Conservation (phyloP, 441 rosid species). For the Populus tomentosa region DNA sequence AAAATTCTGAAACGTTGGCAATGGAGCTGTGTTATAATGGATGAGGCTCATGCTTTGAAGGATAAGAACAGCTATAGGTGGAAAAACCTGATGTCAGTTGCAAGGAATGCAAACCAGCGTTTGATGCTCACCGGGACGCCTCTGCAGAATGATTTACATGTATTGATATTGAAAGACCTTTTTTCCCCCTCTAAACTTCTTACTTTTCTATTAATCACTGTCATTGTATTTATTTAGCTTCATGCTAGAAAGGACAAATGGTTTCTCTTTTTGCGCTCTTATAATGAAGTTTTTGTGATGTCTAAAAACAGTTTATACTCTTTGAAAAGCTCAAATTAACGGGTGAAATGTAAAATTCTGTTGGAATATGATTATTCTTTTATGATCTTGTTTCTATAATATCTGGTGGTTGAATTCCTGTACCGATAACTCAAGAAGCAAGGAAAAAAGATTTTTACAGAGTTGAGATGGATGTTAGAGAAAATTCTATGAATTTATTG, state of each 20-base stretch:
- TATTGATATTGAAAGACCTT: conserved; percentile 21
- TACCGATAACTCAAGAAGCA: background rate
- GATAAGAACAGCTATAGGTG: conserved; percentile 96
- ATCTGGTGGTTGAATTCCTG: background rate
- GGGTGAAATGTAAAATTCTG: background rate
- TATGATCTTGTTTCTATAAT: background rate
- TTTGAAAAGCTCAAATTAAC: background rate
- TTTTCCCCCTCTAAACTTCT: background rate
- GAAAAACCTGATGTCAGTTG: conserved; percentile 92
- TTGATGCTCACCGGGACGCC: conserved; percentile 98
- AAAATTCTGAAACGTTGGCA: conserved; percentile 80
- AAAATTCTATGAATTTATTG: background rate
- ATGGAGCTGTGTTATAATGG: conserved; percentile 99
- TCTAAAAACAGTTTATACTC: background rate
- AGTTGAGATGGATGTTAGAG: background rate
- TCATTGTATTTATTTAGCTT: background rate
- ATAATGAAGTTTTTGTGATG: background rate
- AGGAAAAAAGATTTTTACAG: background rate
- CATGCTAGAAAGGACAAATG: conserved; percentile 1
- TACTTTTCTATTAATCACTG: background rate
- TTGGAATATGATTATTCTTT: background rate
- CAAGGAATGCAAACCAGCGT: conserved; percentile 92
- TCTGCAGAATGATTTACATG: conserved; percentile 94
- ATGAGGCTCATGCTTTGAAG: conserved; percentile 97
- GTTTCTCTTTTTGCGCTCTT: conserved; percentile 1